Percentiles rank a stretch among this genome's conserved stretches.
Conservation (phyloP, 805 yeast species). For the Yarrowia sp. region DNA sequence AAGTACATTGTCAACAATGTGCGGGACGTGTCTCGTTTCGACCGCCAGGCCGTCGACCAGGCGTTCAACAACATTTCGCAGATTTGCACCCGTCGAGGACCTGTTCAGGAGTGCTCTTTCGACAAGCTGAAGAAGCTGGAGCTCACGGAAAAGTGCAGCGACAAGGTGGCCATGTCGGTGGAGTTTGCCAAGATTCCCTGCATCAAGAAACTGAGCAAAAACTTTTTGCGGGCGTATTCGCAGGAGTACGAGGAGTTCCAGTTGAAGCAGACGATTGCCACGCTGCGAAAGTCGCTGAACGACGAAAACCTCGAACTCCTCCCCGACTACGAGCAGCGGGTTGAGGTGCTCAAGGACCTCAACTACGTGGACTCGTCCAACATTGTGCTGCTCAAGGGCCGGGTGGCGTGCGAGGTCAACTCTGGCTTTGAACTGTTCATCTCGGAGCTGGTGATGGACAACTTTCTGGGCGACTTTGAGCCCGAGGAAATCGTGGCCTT, state of each 20-base stretch:
- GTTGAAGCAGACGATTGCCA: slow-evolving; percentile 60
- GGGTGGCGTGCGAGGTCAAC: slow-evolving; percentile 83
- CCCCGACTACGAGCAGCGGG: slow-evolving; percentile 92
- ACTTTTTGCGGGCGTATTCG: slow-evolving; percentile 56
- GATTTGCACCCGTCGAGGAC: slow-evolving; percentile 22
- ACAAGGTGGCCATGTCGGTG: slow-evolving; percentile 3
- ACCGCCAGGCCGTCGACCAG: background rate
- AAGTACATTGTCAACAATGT: slow-evolving; percentile 35
- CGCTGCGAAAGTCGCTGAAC: slow-evolving; percentile 68
- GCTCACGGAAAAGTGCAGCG: slow-evolving; percentile 51
- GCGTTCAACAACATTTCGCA: background rate
- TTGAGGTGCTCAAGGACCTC: slow-evolving; percentile 77
- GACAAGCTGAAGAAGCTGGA: slow-evolving; percentile 48
- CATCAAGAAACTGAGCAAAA: slow-evolving; percentile 47
- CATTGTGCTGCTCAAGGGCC: slow-evolving; percentile 81
- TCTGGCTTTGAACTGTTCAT: slow-evolving; percentile 88
- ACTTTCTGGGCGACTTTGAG: slow-evolving; percentile 89
- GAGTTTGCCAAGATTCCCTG: slow-evolving; percentile 28
- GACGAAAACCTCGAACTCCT: slow-evolving; percentile 88
- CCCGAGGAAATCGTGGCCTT: slow-evolving; percentile 98
- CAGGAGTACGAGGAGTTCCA: slow-evolving; percentile 57
- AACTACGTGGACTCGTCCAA: slow-evolving; percentile 78
- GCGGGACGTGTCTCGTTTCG: slow-evolving; percentile 12
- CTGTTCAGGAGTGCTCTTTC: slow-evolving; percentile 9
- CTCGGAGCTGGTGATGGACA: slow-evolving; percentile 89